These are phyloP conservation scores for Eremothecium coryli DNA, from an alignment of 1,139 yeast genomes.

Conservation along the genomic window DNA sequence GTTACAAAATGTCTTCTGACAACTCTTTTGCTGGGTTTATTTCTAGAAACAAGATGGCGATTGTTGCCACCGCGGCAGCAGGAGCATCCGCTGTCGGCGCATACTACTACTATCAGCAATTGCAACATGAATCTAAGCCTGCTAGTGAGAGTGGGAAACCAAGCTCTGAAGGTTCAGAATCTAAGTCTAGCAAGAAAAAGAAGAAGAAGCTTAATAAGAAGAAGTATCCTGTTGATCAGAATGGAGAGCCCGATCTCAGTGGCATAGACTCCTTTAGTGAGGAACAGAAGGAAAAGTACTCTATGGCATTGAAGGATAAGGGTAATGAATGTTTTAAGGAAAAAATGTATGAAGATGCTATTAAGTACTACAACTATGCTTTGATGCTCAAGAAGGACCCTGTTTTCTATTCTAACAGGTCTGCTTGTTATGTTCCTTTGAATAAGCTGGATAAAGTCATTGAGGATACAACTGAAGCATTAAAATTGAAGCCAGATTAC, in stretches of 20 bases:
- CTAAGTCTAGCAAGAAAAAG: conserved; percentile 33
- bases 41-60: conserved; percentile 49
- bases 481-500: conserved; percentile 79
- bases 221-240: conserved; percentile 40
- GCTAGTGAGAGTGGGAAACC: conserved; percentile 13
- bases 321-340: conserved; percentile 75
- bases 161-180: conserved; percentile 13
- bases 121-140: conserved; percentile 17
- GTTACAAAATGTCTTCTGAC: conserved; percentile 14
- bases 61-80: conserved; percentile 54
- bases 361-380: conserved; percentile 70
- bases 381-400: conserved; percentile 70
- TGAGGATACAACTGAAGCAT: conserved; percentile 79
- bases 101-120: conserved; percentile 40
- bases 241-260: conserved; percentile 52
- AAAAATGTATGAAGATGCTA: conserved; percentile 63
- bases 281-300: conserved; percentile 57
- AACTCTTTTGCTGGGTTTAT: conserved; percentile 35
- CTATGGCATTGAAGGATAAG: conserved; percentile 73
- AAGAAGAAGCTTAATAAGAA: conserved; percentile 37
- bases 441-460: conserved; percentile 74
- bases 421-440: conserved; percentile 87
- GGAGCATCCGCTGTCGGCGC: conserved; percentile 55
- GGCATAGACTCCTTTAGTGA: conserved; percentile 40
- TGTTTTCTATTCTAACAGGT: conserved; percentile 84